These are phyloP conservation scores for Styphnolobium japonicum DNA, from an alignment of 306 rosid genomes.

Conservation along the genomic window DNA sequence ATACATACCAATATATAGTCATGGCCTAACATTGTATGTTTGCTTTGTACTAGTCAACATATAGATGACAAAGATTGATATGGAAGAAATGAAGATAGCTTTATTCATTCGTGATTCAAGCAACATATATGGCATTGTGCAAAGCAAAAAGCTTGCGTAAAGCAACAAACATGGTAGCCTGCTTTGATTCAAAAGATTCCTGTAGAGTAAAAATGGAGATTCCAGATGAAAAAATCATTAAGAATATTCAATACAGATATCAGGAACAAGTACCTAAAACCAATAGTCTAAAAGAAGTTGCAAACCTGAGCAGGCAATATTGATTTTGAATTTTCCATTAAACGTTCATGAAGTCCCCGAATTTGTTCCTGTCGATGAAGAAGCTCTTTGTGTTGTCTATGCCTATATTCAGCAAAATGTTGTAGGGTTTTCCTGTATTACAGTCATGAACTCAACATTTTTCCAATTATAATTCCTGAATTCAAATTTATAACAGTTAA, in stretches of 20 bases:
- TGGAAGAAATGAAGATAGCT: constrained; percentile 59
- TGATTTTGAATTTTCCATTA: constrained; percentile 67
- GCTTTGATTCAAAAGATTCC: constrained; percentile 85
- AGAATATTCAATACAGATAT: neutral
- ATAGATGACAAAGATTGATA: constrained; percentile 57
- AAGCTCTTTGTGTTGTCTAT: constrained; percentile 71
- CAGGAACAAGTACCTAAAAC: neutral
- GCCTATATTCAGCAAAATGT: constrained; percentile 53
- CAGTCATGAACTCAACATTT: neutral
- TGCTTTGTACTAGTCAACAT: constrained; percentile 87
- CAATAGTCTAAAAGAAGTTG: neutral
- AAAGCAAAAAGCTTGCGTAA: constrained; percentile 68
- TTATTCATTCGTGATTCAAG: constrained; percentile 73
- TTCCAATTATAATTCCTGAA: neutral
- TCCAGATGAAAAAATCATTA: neutral
- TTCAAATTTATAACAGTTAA: neutral
- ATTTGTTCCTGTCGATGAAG: constrained; percentile 54
- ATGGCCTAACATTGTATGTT: constrained; percentile 71
- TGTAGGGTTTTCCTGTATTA: constrained; percentile 56
- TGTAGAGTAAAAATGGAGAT: constrained; percentile 22
- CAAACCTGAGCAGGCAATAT: constrained; percentile 74
- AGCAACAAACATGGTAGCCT: constrained; percentile 71
- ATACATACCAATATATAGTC: constrained; percentile 61
- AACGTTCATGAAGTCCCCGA: constrained; percentile 59
- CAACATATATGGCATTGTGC: constrained; percentile 77